Percentiles rank a stretch among this genome's conserved stretches.
phyloP scores from a whole-genome alignment of 2,329 filamentous ascomycete species.

The Apiospora koreana region DNA sequence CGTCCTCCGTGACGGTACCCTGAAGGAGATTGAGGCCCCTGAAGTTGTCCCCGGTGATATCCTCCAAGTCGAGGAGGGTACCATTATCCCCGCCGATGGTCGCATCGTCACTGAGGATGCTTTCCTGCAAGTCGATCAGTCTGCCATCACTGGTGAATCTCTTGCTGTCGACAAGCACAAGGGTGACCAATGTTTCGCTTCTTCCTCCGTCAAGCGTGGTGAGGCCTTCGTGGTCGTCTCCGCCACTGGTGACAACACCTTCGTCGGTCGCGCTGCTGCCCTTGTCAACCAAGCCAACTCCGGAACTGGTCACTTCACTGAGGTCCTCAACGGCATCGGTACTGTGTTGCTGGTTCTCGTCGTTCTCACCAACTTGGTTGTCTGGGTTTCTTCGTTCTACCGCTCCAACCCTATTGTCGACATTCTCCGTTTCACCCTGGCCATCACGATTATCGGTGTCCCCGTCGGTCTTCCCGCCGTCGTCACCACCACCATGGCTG shows the following conservation, averaged over 20 bases:
- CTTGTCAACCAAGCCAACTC: slow-evolving; percentile 76
- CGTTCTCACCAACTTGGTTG: slow-evolving; percentile 75
- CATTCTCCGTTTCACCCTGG: slow-evolving; percentile 83
- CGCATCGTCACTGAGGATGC: slow-evolving; percentile 81
- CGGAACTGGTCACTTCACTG: slow-evolving; percentile 84
- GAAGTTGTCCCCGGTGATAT: slow-evolving; percentile 91
- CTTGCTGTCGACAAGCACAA: slow-evolving; percentile 88
- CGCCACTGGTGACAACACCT: slow-evolving; percentile 85
- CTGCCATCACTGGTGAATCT: slow-evolving; percentile 88
- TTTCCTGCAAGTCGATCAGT: slow-evolving; percentile 90
- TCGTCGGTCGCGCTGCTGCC: slow-evolving; percentile 85
- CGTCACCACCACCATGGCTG: slow-evolving; percentile 93
- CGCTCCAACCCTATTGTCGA: slow-evolving; percentile 77
- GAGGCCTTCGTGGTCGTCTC: slow-evolving; percentile 82
- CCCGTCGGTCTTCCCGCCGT: slow-evolving; percentile 91
- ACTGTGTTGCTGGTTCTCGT: slow-evolving; percentile 79
- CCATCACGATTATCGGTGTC: slow-evolving; percentile 89
- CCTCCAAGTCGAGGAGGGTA: slow-evolving; percentile 87
- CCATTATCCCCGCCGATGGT: slow-evolving; percentile 87
- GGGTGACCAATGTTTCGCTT: slow-evolving; percentile 79
- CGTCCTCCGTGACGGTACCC: slow-evolving; percentile 77
- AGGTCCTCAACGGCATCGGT: slow-evolving; percentile 86
- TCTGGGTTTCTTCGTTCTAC: slow-evolving; percentile 89
- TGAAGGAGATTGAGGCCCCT: slow-evolving; percentile 78
- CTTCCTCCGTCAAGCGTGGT: slow-evolving; percentile 88